These are phyloP conservation scores for Solanum virginianum DNA, from an alignment of 257 asterid species.

Conservation along the genomic window DNA sequence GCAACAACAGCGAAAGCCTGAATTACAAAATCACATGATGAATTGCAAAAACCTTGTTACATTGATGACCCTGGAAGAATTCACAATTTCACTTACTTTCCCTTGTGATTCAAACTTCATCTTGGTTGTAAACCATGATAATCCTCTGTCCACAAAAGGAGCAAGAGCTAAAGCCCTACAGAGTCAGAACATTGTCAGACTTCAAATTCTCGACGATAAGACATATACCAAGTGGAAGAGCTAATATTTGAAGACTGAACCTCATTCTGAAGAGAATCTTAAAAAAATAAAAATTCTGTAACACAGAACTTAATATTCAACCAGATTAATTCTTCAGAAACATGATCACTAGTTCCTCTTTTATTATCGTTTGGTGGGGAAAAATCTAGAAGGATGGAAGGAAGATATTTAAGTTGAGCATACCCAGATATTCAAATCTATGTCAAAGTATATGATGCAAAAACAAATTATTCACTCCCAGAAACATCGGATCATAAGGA, in stretches of 20 bases:
- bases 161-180: constrained; percentile 92
- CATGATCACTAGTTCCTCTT: not conserved
- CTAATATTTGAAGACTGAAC: not conserved
- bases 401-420: not conserved
- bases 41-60: not conserved
- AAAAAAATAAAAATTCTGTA: not conserved
- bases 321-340: not conserved
- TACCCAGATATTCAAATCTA: not conserved
- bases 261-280: not conserved
- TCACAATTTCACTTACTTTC: constrained; percentile 33
- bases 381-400: not conserved
- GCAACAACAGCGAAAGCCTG: constrained; percentile 59
- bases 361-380: not conserved
- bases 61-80: not conserved
- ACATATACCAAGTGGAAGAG: not conserved
- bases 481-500: not conserved
- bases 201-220: not conserved
- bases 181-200: not conserved
- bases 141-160: constrained; percentile 66
- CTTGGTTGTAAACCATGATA: constrained; percentile 75
- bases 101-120: constrained; percentile 62
- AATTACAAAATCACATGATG: not conserved
- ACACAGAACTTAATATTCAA: not conserved
- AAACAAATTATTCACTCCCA: not conserved
- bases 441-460: not conserved